Evolutionary conservation across 495 filamentous ascomycete species (phyloP), one percentile per base, ranked within the genome.

Genomic region (Penicillium tannophilum): DNA sequence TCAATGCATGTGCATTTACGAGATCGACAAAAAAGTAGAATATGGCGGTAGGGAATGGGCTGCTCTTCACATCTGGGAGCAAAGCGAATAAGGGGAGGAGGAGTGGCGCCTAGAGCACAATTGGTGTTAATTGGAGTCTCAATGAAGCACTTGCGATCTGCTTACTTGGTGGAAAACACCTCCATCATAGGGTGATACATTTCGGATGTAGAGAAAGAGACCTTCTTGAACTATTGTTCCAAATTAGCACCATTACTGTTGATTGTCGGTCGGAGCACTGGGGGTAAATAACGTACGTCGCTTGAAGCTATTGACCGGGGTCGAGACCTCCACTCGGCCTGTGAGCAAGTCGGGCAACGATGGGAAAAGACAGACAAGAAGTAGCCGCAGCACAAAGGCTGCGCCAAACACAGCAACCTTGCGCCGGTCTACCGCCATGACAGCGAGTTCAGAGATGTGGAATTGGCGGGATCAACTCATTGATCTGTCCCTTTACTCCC

Each of bases 221-320:
- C 94, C 94, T 77, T 98, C 94, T 76, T 97, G 92, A 52, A 98
- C 92, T 97, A 43, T n/a, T 23, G 0, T 26, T 43, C 10, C 9
- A 56, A 44, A 24, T 59, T 51, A 64, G 52, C 17, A 24, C 41
- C 45, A n/a, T n/a, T 43, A 8, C 54, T 12, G 41, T 36, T 11
- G 35, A n/a, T 39, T 23, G 45, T 44, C 26, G 55, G 26, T 59
- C 9, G 6, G 9, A 19, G 24, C 17, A n/a, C 45, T 44, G 11
- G 23, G 43, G 26, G 16, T 43, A 17, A 30, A 43, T 49, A 35
- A 72, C 88, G 74, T 79, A 96, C 92, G 76, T 84, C 95, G 86
- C 79, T 97, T 98, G 84, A 96, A 98, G 83, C 94, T 97, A 57
- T 89, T 97, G 26, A 98, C 89, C 17, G 94, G 92, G 3, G 94